These are phyloP conservation scores for Coprinopsis strossmayeri DNA, from an alignment of 768 basidiomycete species.

Conservation along the genomic window DNA sequence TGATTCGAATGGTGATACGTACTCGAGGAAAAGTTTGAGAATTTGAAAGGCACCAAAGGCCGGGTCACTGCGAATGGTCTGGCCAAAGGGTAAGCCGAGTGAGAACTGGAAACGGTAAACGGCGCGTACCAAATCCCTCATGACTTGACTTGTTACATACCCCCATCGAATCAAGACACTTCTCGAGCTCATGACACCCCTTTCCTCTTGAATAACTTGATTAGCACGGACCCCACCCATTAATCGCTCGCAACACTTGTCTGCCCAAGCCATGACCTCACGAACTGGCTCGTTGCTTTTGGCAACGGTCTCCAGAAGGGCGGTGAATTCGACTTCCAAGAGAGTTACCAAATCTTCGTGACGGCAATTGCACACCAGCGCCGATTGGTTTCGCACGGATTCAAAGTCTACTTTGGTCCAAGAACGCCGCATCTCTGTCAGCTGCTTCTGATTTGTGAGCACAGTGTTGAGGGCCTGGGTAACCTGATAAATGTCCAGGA, in stretches of 20 bases:
- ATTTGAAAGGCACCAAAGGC: constrained; percentile 93
- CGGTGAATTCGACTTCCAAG: constrained; percentile 77
- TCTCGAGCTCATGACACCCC: constrained; percentile 77
- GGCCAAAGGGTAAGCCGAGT: constrained; percentile 8
- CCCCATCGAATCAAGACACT: constrained; percentile 89
- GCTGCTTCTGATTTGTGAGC: constrained; percentile 79
- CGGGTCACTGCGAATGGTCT: constrained; percentile 91
- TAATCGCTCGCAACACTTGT: constrained; percentile 80
- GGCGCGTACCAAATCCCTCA: constrained; percentile 75
- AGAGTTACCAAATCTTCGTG: constrained; percentile 85
- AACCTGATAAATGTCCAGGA: constrained; percentile 88
- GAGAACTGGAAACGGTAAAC: constrained; percentile 5
- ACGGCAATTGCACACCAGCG: constrained; percentile 87
- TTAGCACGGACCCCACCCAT: constrained; percentile 63
- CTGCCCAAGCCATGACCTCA: constrained; percentile 88
- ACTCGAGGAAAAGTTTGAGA: constrained; percentile 87
- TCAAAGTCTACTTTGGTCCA: constrained; percentile 90
- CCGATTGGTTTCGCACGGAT: constrained; percentile 88
- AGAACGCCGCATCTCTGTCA: constrained; percentile 79
- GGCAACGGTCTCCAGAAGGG: constrained; percentile 62
- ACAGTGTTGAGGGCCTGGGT: constrained; percentile 87
- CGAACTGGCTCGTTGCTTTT: constrained; percentile 77
- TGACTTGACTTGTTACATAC: constrained; percentile 89
- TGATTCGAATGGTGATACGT: no score
- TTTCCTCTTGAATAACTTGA: constrained; percentile 55